These are phyloP conservation scores for Abortiporus biennis DNA, from an alignment of 1,284 basidiomycete species.

Conservation along the genomic window DNA sequence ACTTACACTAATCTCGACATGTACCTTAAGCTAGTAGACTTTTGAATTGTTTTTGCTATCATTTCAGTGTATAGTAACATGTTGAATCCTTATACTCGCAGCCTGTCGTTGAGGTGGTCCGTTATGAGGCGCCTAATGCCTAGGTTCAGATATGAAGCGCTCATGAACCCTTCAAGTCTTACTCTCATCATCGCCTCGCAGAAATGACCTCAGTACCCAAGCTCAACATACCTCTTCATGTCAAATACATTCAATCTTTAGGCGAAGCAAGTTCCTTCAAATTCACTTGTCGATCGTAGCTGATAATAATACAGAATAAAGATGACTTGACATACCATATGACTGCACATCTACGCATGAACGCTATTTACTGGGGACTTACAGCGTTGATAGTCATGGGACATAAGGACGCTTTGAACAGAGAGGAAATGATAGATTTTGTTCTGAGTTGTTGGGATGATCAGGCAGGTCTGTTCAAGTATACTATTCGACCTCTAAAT, in stretches of 20 bases:
- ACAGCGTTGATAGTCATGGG: conserved; percentile 83
- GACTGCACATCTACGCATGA: conserved; percentile 91
- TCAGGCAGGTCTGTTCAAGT: conserved; percentile 59
- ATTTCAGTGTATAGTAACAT: no score
- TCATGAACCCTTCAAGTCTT: no score
- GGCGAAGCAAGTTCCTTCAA: conserved; percentile 19
- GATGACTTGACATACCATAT: conserved; percentile 91
- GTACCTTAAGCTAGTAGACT: no score
- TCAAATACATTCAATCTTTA: conserved; percentile 26
- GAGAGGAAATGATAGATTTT: conserved; percentile 83
- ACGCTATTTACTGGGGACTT: conserved; percentile 96
- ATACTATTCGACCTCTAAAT: conserved; percentile 4
- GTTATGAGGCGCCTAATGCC: no score
- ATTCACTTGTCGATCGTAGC: background rate
- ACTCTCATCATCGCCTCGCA: no score
- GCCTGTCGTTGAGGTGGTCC: no score
- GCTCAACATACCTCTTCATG: conserved; percentile 22
- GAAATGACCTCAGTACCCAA: conserved; percentile 7
- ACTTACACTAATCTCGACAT: no score
- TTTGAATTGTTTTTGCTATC: no score
- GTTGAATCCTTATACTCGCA: no score
- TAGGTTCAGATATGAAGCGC: no score
- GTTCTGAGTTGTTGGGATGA: conserved; percentile 95
- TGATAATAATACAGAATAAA: conserved; percentile 48
- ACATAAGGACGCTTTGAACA: conserved; percentile 69